Evolutionary conservation across 2,329 filamentous ascomycete genomes (phyloP).

Genomic region (Xylariaceae sp.): DNA sequence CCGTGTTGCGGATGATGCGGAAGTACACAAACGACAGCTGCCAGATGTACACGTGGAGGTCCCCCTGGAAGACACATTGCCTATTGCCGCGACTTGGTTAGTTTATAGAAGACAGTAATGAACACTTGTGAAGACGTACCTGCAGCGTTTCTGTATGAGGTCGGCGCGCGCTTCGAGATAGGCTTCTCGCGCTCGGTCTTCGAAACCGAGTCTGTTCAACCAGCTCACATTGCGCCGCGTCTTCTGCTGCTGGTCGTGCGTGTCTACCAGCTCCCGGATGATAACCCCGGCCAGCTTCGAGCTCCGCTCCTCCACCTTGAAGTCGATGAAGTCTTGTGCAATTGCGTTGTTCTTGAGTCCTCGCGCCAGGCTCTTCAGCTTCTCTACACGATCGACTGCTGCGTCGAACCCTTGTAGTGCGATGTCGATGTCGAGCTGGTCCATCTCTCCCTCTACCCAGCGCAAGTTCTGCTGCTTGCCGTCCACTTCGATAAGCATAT

Average conservation of each 20-base stretch:
- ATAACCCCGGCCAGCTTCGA: conserved; percentile 73
- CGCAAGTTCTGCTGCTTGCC: conserved; percentile 94
- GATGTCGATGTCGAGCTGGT: conserved; percentile 94
- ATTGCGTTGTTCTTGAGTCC: conserved; percentile 81
- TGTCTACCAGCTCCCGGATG: conserved; percentile 72
- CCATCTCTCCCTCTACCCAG: conserved; percentile 93
- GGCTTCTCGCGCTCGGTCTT: conserved; percentile 82
- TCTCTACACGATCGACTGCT: conserved; percentile 80
- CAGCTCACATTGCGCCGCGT: conserved; percentile 80
- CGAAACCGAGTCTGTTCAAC: conserved; percentile 83
- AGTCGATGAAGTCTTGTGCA: conserved; percentile 87
- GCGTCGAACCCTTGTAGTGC: conserved; percentile 85
- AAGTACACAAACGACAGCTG: conserved; percentile 96
- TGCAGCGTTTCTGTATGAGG: conserved; percentile 76
- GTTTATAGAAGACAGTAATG: background rate
- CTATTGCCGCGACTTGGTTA: conserved; percentile 43
- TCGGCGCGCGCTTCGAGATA: conserved; percentile 78
- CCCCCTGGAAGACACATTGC: conserved; percentile 92
- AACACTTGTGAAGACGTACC: conserved; percentile 51
- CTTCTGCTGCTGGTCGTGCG: conserved; percentile 71
- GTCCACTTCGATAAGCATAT: conserved; percentile 92
- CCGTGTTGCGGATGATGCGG: conserved; percentile 88
- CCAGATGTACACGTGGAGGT: conserved; percentile 90
- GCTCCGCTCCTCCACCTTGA: conserved; percentile 85
- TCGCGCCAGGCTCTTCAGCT: conserved; percentile 74